Evolutionary conservation across 257 asterid genomes (phyloP), one percentile per base, ranked within the genome.

Genomic region (Nicotiana knightiana): DNA sequence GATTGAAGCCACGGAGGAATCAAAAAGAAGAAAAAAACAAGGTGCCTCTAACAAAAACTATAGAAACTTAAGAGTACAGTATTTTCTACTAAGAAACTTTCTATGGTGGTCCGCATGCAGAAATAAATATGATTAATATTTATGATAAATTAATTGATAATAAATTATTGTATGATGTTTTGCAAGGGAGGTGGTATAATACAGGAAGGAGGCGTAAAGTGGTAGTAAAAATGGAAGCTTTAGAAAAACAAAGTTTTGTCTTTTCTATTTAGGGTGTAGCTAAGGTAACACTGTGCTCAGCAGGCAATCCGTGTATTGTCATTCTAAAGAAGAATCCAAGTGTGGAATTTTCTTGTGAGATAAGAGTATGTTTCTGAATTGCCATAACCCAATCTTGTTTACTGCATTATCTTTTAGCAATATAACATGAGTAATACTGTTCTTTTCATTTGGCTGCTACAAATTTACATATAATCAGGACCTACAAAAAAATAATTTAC

Each of bases 281-380:
- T 73, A 48, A 73, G 79, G 63, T 48, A 73, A 51, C 79, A 73
- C 79, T 26, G 63, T 51, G 4, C 43, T 73, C 26, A 26, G 63
- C 63, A 1, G 54, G 53, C 88, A 88, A 21, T 21, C 24, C 24
- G 84, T 77, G 90, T 88, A 87, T 83, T 84, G 94, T 90, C 94
- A 85, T 83, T 84, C 87, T 46, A 57, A 82, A 55, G 39, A 83
- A 82, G 85, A 81, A 63, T 73, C 83, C 24, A 26, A 70, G 78
- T 66, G 81, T 70, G 83, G 54, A 53, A 61, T 68, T 83, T 84
- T 75, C 79, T 76, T 76, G 66, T 68, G 32, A 64, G 35, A n/a
- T 37, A 55, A 35, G 71, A 81, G 17, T 35, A 77, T 84, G 17
- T 54, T 35, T 33, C 26, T 62, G 58, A 11, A 67, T 82, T 77